A percentile compares a stretch with the other conserved stretches of the same genome.
Conservation (phyloP, 352 stramenopile species). For the Pythium rhizo-oryzae region DNA sequence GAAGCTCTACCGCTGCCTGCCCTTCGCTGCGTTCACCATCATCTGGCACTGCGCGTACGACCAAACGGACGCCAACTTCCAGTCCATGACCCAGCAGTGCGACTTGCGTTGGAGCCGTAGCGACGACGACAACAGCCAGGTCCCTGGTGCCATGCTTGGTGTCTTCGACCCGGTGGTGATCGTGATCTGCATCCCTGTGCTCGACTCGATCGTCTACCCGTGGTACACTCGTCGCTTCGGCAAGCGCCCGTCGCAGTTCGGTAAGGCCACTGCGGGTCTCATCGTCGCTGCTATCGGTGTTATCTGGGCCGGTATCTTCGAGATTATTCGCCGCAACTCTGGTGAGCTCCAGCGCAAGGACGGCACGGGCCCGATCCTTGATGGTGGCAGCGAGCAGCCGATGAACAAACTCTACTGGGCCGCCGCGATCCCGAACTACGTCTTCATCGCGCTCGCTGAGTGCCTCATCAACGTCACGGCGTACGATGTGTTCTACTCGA, state of each 20-base stretch:
- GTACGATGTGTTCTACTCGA: slow-evolving; percentile 69
- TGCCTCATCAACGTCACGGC: slow-evolving; percentile 70
- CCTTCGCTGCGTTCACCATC: slow-evolving; percentile 59
- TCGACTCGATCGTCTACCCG: slow-evolving; percentile 39
- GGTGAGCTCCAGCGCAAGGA: slow-evolving; percentile 38
- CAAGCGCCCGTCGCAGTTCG: slow-evolving; percentile 39
- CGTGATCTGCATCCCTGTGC: slow-evolving; percentile 38
- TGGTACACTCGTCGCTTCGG: slow-evolving; percentile 32
- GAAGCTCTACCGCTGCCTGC: slow-evolving; percentile 50
- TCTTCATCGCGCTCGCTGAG: slow-evolving; percentile 59
- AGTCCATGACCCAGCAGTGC: slow-evolving; percentile 71
- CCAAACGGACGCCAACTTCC: slow-evolving; percentile 68
- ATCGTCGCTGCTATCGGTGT: slow-evolving; percentile 40
- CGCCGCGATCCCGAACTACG: slow-evolving; percentile 54
- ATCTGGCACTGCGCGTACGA: slow-evolving; percentile 70
- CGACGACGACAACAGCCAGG: slow-evolving; percentile 40
- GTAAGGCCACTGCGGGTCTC: slow-evolving; percentile 40
- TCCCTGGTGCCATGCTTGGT: slow-evolving; percentile 54
- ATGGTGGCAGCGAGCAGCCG: slow-evolving; percentile 43
- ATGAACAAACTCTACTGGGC: slow-evolving; percentile 74
- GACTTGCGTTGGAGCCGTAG: slow-evolving; percentile 48
- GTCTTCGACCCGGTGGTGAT: slow-evolving; percentile 41
- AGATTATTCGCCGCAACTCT: slow-evolving; percentile 56
- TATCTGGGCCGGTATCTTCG: slow-evolving; percentile 52
- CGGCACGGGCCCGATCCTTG: slow-evolving; percentile 36